Evolutionary conservation across 2,329 filamentous ascomycete species (phyloP).

Genomic region (Microsporum audouinii): DNA sequence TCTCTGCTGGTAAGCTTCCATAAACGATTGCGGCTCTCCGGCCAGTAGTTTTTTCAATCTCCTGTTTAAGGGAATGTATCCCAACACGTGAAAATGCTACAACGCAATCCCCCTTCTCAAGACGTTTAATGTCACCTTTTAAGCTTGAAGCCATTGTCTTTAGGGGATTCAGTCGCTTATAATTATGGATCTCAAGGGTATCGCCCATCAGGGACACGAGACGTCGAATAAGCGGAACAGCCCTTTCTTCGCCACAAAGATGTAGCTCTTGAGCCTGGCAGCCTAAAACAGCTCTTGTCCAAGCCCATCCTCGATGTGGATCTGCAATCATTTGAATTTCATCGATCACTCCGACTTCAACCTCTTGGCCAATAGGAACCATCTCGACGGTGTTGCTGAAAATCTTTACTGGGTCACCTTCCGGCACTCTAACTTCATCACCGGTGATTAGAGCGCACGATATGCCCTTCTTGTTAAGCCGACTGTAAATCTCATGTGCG

Average conservation of each 20-base stretch:
- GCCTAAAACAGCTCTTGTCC: conserved; percentile 83
- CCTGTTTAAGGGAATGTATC: conserved; percentile 67
- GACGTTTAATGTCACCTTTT: conserved; percentile 48
- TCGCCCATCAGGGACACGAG: conserved; percentile 73
- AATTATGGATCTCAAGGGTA: conserved; percentile 66
- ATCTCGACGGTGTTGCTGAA: conserved; percentile 93
- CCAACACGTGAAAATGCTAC: conserved; percentile 74
- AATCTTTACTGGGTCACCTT: conserved; percentile 46
- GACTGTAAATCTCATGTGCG: conserved; percentile 88
- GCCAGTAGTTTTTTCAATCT: conserved; percentile 65
- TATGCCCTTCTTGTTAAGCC: conserved; percentile 66
- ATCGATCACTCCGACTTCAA: conserved; percentile 91
- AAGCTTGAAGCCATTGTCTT: conserved; percentile 55
- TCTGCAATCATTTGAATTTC: conserved; percentile 97
- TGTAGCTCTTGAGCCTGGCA: conserved; percentile 81
- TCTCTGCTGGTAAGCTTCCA: conserved; percentile 82
- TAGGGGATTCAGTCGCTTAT: conserved; percentile 71
- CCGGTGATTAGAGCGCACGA: conserved; percentile 75
- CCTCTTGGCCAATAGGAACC: conserved; percentile 46
- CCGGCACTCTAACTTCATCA: conserved; percentile 67
- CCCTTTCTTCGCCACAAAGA: conserved; percentile 79
- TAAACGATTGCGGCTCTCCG: conserved; percentile 86
- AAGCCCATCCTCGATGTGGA: conserved; percentile 72
- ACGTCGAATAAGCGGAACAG: conserved; percentile 64
- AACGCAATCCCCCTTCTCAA: conserved; percentile 82